Conservation (phyloP, 73 alveolate genomes). For the Paramecium pentaurelia region DNA sequence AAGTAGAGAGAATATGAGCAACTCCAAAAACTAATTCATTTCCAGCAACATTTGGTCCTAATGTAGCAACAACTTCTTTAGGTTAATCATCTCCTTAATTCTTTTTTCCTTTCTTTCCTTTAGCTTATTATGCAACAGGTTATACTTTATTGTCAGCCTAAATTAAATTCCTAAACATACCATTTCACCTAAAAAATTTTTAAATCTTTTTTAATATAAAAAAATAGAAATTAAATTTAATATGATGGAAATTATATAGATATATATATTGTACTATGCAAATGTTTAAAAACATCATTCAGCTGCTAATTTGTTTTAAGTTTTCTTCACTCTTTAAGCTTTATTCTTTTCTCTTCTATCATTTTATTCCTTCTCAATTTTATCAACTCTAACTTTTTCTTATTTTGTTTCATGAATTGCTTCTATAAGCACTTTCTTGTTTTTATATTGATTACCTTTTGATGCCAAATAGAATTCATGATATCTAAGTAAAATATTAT, state of each 20-base stretch:
- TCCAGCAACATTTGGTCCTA: constrained; percentile 60
- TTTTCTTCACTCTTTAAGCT: constrained; percentile 47
- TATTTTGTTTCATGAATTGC: constrained; percentile 92
- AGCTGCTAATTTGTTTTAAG: not conserved
- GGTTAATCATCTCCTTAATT: constrained; percentile 1
- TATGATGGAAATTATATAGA: not conserved
- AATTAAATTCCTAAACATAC: constrained; percentile 18
- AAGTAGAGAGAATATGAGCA: constrained; percentile 96
- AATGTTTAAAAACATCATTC: not conserved
- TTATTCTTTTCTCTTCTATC: constrained; percentile 64
- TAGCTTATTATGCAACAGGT: not conserved
- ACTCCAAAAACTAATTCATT: constrained; percentile 89
- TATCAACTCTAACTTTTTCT: constrained; percentile 58
- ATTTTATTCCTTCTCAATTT: constrained; percentile 50
- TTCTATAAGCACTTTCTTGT: constrained; percentile 95
- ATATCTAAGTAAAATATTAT: constrained; percentile 60
- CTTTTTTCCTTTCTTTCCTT: constrained; percentile 31
- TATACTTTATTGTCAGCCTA: constrained; percentile 10
- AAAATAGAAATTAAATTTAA: constrained; percentile 42
- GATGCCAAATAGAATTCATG: constrained; percentile 94
- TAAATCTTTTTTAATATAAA: constrained; percentile 45
- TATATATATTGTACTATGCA: not conserved
- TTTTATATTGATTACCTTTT: constrained; percentile 97
- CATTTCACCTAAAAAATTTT: constrained; percentile 9
- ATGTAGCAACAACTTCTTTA: not conserved